Percentiles rank a stretch among this genome's conserved stretches.
Evolutionary conservation across 73 alveolate species (phyloP).

Genomic region (Uronychia setigera): DNA sequence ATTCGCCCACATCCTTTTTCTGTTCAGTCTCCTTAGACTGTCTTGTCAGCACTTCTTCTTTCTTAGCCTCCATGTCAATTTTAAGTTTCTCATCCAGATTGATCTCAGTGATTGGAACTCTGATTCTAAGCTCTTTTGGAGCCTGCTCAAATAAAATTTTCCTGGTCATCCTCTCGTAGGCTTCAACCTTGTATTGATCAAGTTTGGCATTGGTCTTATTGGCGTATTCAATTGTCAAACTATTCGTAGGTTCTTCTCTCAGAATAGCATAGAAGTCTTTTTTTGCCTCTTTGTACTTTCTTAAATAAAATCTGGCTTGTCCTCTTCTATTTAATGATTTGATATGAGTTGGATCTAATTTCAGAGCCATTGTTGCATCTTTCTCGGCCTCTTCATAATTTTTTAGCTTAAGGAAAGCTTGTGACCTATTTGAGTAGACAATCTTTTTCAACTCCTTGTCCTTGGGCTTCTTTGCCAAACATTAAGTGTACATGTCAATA

Average conservation of each 20-base stretch:
- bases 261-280: conserved; percentile 28
- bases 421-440: conserved; percentile 53
- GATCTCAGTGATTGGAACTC: conserved; percentile 28
- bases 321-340: conserved; percentile 65
- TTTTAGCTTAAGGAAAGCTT: conserved; percentile 45
- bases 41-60: not conserved
- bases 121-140: conserved; percentile 4
- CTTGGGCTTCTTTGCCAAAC: conserved; percentile 39
- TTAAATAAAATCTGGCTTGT: conserved; percentile 44
- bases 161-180: conserved; percentile 48
- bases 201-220: conserved; percentile 38
- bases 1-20: conserved; percentile 43
- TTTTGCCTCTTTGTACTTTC: conserved; percentile 46
- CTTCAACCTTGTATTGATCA: conserved; percentile 30
- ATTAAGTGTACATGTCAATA: conserved; percentile 56
- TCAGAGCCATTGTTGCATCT: conserved; percentile 56
- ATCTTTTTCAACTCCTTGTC: conserved; percentile 48
- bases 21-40: conserved; percentile 8
- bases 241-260: conserved; percentile 34
- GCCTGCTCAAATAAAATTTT: not conserved
- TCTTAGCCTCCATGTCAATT: not conserved
- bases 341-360: conserved; percentile 44
- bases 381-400: conserved; percentile 40
- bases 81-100: conserved; percentile 34
- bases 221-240: conserved; percentile 25